Evolutionary conservation across 2,329 filamentous ascomycete genomes (phyloP), one percentile per base, ranked within the genome.

Genomic region (Stachybotrys chartarum): DNA sequence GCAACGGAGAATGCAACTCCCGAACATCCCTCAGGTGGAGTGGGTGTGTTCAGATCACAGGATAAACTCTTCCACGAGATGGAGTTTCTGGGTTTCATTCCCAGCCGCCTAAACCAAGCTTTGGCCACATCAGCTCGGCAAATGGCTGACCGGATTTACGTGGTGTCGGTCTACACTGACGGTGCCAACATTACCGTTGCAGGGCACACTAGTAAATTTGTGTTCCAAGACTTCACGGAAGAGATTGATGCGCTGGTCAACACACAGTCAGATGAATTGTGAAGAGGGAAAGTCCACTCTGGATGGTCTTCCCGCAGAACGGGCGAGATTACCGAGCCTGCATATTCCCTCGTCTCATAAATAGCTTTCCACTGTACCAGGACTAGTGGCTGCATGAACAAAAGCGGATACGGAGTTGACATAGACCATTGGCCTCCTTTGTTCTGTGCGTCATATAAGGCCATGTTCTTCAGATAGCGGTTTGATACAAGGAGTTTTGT

Each of bases 181-280:
- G 47, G 55, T 16, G 55, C 55, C 35, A 56, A 56, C 35, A 56
- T 56, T 10, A 56, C 55, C 1, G 55, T 56, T 17, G 51, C 55
- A 17, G 55, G 55, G 16, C 51, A 56, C 35, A 53, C 51, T 14
- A 53, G 46, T 12, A 30, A 51, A 14, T 56, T 56, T 48, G 48
- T 56, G 3, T 56, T 56, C 31, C 55, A 56, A 14, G 55, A 56
- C n/a, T 24, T 56, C 12, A 56, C 55, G 14, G 47, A 24, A 5
- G 14, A 48, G 18, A 44, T 50, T 8, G 30, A 50, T 47, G 39
- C 42, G 18, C 39, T 53, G 11, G 52, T 53, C 14, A 31, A 31
- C 16, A 24, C 24, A 12, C 24, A 51, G 6, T 12, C 17, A 16
- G 32, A 51, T 51, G 49, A 51, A n/a, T n/a, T 51, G 30, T 51